Base-by-base conservation (phyloP, 1,139 yeast genomes). In the Magnusiomyces magnusii region DNA sequence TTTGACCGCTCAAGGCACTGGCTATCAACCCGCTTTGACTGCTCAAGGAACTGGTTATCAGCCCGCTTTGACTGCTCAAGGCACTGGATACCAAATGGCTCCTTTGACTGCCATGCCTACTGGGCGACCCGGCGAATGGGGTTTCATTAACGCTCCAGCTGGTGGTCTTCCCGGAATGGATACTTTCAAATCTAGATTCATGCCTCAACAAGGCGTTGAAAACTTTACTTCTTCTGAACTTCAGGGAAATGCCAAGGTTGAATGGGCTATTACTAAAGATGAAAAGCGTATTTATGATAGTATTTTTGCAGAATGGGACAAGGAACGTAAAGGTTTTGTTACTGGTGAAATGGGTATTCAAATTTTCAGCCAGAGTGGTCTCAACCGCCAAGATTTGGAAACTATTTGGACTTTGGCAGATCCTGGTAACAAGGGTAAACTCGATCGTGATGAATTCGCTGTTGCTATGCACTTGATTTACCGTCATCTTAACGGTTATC, bases 381-480 rank as follows among this genome's bases (percentile, higher is more conserved):
- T 93, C 64, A 80, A 85, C 60, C 83, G 97, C 72, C 80, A 84
- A 10, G 97, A 92, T 66, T 79, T 93, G 63, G 98, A 92, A 71
- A 79, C 85, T 47, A 89, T 93, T 63, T 93, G 99, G 99, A 90
- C 90, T 68, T 78, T 93, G 68, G 82, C 97, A n/a, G 98, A 93
- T 71, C 84, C 93, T 62, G 87, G 89, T 65, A 90, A 92, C 72
- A 82, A 90, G 57, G 98, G 97, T 21, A 81, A 80, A 57, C 88
- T 93, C 67, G 81, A 90, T 57, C 83, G 82, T 66, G 81, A 85
- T 66, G 99, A 93, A 73, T 93, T 93, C 73, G 85, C 96, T 1
- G 93, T 93, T 67, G 98, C 99, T 3, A 87, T 93, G 87, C 95
- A 87, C 71, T 80, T 95, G 68, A 95, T 95, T 47, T 95, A 91